Base-by-base conservation (phyloP, 2,329 filamentous ascomycete species). In the Tolypocladium pustulatum region DNA sequence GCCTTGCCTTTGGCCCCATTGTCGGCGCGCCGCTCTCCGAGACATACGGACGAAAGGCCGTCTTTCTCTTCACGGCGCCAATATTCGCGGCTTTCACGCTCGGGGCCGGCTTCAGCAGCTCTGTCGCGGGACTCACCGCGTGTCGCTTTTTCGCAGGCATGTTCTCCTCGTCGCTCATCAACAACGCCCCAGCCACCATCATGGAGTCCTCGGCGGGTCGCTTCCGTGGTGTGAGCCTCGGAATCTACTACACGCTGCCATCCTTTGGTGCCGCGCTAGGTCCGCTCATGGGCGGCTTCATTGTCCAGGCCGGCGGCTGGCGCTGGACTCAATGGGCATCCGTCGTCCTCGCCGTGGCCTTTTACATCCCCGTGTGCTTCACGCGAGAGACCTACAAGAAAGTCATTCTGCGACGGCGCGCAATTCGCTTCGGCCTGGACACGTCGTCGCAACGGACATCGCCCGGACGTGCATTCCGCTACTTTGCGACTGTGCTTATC, bases 21-120 rank as follows among this genome's bases (percentile, higher is more conserved):
- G 78, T 80, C 1, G 92, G 92, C 67, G 89, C 89, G 8, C 89
- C 89, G 0, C 72, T 90, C 37, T 89, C 85, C 7, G 89, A 94
- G 69, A 81, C 91, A 56, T 78, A 86, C 58, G 89, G 89, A 32
- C 78, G 89, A 56, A 68, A 62, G 61, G 65, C 62, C 13, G 55
- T 63, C 2, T 60, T 55, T 40, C 68, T 74, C 62, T 81, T 74
- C 15, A 75, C 81, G 0, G 90, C 88, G 0, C 73, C 90, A 0
- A 69, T 84, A 1, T 83, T 91, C 20, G 73, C 91, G 34, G 91
- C 91, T 70, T 81, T 90, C 62, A 87, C 92, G 61, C 87, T 89
- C 1, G 88, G 87, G 60, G 88, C 88, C 2, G 82, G 62, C 2
- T 65, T 92, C 0, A 78, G 88, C 7, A 76, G 84, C 63, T 91